phyloP scores from a whole-genome alignment of 73 alveolate genomes.

The Halteria grandinella region DNA sequence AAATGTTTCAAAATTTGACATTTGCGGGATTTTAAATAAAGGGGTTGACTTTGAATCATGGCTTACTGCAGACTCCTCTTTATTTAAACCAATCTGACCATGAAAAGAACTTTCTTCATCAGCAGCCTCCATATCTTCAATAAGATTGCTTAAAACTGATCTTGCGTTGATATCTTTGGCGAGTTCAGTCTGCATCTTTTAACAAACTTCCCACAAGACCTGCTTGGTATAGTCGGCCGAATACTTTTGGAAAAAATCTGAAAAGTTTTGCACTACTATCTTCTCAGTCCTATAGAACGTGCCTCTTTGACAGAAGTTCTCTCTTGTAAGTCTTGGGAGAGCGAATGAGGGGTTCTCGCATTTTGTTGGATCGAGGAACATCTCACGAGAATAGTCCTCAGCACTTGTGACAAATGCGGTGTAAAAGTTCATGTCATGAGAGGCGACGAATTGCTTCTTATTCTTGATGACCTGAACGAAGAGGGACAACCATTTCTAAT shows the following conservation, averaged over 20 bases:
- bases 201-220: constrained; percentile 9
- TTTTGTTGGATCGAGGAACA: constrained; percentile 19
- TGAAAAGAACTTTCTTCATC: too few species aligned
- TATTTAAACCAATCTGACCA: too few species aligned
- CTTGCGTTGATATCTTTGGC: background rate
- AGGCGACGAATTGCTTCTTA: constrained; percentile 9
- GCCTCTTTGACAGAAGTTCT: constrained; percentile 38
- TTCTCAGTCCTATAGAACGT: constrained; percentile 41
- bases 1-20: too few species aligned
- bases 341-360: constrained; percentile 43
- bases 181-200: background rate
- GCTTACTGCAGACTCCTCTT: too few species aligned
- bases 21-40: too few species aligned
- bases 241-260: constrained; percentile 15
- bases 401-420: constrained; percentile 17
- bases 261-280: constrained; percentile 22
- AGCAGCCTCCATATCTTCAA: too few species aligned
- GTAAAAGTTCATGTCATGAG: background rate
- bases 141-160: background rate
- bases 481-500: constrained; percentile 25
- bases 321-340: constrained; percentile 36
- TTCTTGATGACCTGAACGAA: background rate
- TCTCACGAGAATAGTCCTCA: constrained; percentile 21
- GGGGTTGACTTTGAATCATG: too few species aligned
- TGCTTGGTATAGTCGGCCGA: constrained; percentile 37